These are phyloP conservation scores for Dipodascus geniculatus DNA, from an alignment of 805 yeast genomes.

Conservation along the genomic window DNA sequence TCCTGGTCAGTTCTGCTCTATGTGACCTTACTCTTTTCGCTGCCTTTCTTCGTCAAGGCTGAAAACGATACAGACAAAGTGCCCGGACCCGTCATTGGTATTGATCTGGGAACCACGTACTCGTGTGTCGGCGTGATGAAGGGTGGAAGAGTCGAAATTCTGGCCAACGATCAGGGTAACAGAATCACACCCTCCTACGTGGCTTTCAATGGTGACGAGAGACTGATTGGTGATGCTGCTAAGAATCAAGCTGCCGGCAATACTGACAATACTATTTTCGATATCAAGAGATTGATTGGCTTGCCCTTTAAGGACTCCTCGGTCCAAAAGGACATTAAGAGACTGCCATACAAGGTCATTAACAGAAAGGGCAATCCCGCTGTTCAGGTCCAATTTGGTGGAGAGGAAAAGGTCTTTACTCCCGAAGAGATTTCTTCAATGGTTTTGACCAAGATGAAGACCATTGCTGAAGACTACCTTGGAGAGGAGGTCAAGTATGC, in stretches of 20 bases:
- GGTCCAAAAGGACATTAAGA: conserved; percentile 73
- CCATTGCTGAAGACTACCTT: conserved; percentile 82
- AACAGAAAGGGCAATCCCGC: conserved; percentile 73
- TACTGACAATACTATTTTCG: conserved; percentile 78
- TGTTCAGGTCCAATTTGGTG: conserved; percentile 62
- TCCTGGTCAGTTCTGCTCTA: conserved; percentile 25
- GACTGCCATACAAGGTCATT: conserved; percentile 62
- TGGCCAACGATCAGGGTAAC: conserved; percentile 95
- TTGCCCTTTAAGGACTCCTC: conserved; percentile 63
- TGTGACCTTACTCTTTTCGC: conserved; percentile 24
- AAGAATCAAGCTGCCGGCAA: conserved; percentile 91
- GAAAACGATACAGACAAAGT: conserved; percentile 31
- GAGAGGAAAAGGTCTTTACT: conserved; percentile 65
- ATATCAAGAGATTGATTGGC: conserved; percentile 87
- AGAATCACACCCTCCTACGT: conserved; percentile 94
- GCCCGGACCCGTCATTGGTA: conserved; percentile 57
- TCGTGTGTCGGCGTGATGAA: conserved; percentile 90
- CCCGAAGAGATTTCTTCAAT: conserved; percentile 92
- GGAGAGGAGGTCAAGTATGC: conserved; percentile 81
- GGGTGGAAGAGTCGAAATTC: conserved; percentile 79
- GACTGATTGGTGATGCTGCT: conserved; percentile 93
- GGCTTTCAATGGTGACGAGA: conserved; percentile 83
- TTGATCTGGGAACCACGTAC: conserved; percentile 95
- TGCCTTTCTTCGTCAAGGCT: conserved; percentile 24
- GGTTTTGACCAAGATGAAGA: conserved; percentile 86